Evolutionary conservation across 176 grass and related monocot genomes (phyloP).

Genomic region (Oryza meridionalis): DNA sequence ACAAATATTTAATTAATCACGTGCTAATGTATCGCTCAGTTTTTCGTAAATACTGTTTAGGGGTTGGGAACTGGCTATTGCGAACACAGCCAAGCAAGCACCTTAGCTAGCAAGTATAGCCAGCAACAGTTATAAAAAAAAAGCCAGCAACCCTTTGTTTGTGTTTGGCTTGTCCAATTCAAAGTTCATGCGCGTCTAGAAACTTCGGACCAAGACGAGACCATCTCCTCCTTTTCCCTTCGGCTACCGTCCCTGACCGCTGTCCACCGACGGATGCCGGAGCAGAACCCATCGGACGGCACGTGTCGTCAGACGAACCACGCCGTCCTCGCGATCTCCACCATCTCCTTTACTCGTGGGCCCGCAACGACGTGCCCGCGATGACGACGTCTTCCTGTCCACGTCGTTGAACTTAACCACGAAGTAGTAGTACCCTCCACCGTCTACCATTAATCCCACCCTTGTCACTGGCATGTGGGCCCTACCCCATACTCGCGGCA

Average conservation of each 20-base stretch:
- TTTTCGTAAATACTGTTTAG: too few relatives aligned
- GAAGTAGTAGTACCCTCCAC: constrained; percentile 20
- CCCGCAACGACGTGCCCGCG: not conserved
- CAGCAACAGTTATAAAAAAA: too few relatives aligned
- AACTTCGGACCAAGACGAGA: not conserved
- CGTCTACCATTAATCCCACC: not conserved
- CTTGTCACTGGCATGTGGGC: not conserved
- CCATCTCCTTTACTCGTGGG: constrained; percentile 9
- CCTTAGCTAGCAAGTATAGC: not conserved
- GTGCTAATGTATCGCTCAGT: too few relatives aligned
- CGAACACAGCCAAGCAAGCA: too few relatives aligned
- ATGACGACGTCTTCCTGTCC: constrained; percentile 16
- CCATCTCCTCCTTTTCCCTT: not conserved
- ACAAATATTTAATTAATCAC: too few relatives aligned
- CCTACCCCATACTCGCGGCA: not conserved
- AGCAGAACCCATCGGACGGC: not conserved
- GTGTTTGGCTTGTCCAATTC: not conserved
- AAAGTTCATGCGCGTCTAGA: constrained; percentile 26
- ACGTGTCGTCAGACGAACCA: not conserved
- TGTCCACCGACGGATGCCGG: constrained; percentile 10
- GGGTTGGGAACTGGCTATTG: too few relatives aligned
- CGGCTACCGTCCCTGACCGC: not conserved
- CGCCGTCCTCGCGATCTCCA: constrained; percentile 20
- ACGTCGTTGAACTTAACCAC: constrained; percentile 3
- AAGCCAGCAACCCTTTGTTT: not conserved